Evolutionary conservation across 2,329 filamentous ascomycete genomes (phyloP).

Genomic region (Ophiostoma ulmi): DNA sequence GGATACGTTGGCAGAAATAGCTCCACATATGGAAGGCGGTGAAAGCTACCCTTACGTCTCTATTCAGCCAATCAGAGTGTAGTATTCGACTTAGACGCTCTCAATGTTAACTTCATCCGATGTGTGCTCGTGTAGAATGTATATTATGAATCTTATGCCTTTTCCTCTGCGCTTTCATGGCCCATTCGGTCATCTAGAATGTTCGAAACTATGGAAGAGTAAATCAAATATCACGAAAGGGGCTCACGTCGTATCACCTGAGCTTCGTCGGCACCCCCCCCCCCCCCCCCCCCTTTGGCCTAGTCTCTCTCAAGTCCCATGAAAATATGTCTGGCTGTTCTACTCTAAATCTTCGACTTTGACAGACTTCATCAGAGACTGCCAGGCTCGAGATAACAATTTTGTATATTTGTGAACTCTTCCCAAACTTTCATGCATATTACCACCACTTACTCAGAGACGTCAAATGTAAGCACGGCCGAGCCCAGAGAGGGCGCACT

Average conservation of each 20-base stretch:
- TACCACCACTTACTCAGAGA: too few relatives aligned
- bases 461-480: too few relatives aligned
- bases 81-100: background rate
- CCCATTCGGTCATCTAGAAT: background rate
- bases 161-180: background rate
- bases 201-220: background rate
- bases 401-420: too few relatives aligned
- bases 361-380: background rate
- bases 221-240: background rate
- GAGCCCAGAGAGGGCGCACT: too few relatives aligned
- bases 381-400: too few relatives aligned
- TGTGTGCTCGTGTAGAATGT: background rate
- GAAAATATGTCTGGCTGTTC: background rate
- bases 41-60: background rate
- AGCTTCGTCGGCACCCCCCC: background rate
- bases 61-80: background rate
- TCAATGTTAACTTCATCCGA: background rate
- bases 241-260: background rate
- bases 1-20: background rate
- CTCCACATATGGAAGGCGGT: background rate
- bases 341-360: background rate
- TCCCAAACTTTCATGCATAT: too few relatives aligned
- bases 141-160: background rate
- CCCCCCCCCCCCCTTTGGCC: background rate
- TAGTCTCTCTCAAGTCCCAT: background rate